Evolutionary conservation across 176 grass and related monocot genomes (phyloP).

Genomic region (Bonia amplexicaulis): DNA sequence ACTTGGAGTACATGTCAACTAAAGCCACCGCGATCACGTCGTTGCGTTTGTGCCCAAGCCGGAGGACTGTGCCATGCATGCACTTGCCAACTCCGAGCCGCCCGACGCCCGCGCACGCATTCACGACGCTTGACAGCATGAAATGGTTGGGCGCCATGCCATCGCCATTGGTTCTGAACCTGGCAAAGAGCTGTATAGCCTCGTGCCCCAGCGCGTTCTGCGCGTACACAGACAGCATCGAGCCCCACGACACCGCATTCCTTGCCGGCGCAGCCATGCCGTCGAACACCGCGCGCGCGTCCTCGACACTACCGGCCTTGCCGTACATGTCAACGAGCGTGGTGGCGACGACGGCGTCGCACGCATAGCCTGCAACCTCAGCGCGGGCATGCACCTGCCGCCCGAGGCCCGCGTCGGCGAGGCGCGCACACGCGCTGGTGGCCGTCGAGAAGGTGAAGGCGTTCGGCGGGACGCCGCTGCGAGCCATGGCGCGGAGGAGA

Average conservation of each 20-base stretch:
- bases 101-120: constrained; percentile 43
- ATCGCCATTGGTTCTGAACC: constrained; percentile 26
- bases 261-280: constrained; percentile 32
- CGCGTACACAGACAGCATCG: constrained; percentile 61
- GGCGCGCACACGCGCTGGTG: constrained; percentile 52
- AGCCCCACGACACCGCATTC: constrained; percentile 59
- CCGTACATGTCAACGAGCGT: constrained; percentile 74
- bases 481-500: constrained; percentile 40
- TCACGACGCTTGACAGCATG: constrained; percentile 63
- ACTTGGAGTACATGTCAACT: constrained; percentile 82
- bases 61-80: constrained; percentile 40
- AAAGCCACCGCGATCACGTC: constrained; percentile 46
- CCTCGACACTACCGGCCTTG: constrained; percentile 41
- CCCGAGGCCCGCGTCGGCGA: constrained; percentile 44
- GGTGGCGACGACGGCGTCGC: constrained; percentile 44
- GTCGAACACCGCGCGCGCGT: constrained; percentile 60
- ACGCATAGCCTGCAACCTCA: constrained; percentile 32
- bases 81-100: constrained; percentile 55
- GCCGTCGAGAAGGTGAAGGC: constrained; percentile 49
- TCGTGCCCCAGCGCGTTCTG: constrained; percentile 61
- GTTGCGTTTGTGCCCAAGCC: constrained; percentile 39
- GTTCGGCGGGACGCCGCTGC: constrained; percentile 44
- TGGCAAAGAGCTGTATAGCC: constrained; percentile 45
- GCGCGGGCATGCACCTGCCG: constrained; percentile 54
- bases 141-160: constrained; percentile 58